Evolutionary conservation across 106 monocot genomes (phyloP).

Genomic region (Phalaenopsis aphrodite): DNA sequence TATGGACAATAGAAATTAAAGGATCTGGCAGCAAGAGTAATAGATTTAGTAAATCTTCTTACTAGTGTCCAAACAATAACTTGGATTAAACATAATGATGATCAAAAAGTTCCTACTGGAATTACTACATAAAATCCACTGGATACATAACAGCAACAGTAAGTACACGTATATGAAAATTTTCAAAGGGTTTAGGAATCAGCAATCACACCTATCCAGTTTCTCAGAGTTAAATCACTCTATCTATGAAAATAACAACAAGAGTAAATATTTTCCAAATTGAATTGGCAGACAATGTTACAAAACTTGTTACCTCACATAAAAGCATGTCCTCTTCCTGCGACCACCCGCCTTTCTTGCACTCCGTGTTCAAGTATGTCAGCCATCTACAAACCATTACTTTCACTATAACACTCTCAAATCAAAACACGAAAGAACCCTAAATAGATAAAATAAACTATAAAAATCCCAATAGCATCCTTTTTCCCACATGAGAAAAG

Average conservation of each 20-base stretch:
- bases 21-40: not conserved
- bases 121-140: not conserved
- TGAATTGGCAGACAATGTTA: not conserved
- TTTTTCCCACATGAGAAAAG: not conserved
- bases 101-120: not conserved
- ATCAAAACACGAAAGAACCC: not conserved
- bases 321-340: constrained; percentile 79
- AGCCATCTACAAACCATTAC: constrained; percentile 55
- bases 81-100: not conserved
- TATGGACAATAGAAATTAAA: not conserved
- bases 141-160: too few species aligned
- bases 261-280: not conserved
- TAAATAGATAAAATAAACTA: not conserved
- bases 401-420: not conserved
- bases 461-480: not conserved
- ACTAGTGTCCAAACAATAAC: not conserved
- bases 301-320: constrained; percentile 53
- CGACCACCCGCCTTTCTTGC: constrained; percentile 98
- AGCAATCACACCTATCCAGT: too few species aligned
- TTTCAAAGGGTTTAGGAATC: too few species aligned
- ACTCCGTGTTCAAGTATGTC: constrained; percentile 82
- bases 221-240: not conserved
- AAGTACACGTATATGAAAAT: too few species aligned
- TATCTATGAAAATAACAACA: not conserved
- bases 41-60: not conserved